These are phyloP conservation scores for Aspergillus eucalypticola DNA, from an alignment of 2,329 filamentous ascomycete genomes.

Conservation along the genomic window DNA sequence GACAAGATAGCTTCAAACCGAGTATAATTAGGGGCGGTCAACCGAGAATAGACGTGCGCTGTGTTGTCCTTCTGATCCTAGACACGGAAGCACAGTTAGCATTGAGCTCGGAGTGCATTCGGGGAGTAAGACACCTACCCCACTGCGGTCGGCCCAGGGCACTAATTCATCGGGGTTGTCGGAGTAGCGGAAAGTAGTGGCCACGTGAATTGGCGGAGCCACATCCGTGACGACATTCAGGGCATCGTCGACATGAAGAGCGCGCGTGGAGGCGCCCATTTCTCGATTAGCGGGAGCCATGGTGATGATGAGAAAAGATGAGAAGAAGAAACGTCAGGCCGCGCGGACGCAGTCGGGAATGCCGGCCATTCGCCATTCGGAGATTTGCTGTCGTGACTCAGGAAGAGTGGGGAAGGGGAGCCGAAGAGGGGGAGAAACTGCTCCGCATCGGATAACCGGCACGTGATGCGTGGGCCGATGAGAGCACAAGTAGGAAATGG, in stretches of 20 bases:
- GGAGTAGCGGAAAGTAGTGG: conserved; percentile 85
- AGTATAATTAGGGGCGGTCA: conserved; percentile 74
- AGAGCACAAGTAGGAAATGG: neutral
- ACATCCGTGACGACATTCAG: conserved; percentile 75
- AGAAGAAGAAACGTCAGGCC: conserved; percentile 11
- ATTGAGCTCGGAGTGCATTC: neutral
- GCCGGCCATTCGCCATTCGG: neutral
- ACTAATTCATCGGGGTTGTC: conserved; percentile 67
- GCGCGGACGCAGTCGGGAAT: neutral
- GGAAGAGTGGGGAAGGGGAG: neutral
- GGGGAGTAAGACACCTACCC: conserved; percentile 49
- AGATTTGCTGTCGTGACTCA: neutral
- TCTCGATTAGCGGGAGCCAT: conserved; percentile 29
- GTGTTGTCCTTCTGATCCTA: conserved; percentile 29
- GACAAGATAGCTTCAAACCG: conserved; percentile 83
- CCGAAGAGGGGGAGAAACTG: neutral
- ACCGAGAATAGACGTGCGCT: conserved; percentile 79
- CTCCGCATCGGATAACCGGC: neutral
- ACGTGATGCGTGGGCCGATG: conserved; percentile 10
- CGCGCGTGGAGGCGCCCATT: conserved; percentile 61
- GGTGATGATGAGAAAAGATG: neutral
- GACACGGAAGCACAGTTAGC: neutral
- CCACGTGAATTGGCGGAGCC: conserved; percentile 84
- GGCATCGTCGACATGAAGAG: conserved; percentile 80
- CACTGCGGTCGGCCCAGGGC: conserved; percentile 48